A percentile compares a stretch with the other conserved stretches of the same genome.
These are phyloP conservation scores for Candida krabiensis DNA, from an alignment of 805 yeast genomes.

Conservation along the genomic window DNA sequence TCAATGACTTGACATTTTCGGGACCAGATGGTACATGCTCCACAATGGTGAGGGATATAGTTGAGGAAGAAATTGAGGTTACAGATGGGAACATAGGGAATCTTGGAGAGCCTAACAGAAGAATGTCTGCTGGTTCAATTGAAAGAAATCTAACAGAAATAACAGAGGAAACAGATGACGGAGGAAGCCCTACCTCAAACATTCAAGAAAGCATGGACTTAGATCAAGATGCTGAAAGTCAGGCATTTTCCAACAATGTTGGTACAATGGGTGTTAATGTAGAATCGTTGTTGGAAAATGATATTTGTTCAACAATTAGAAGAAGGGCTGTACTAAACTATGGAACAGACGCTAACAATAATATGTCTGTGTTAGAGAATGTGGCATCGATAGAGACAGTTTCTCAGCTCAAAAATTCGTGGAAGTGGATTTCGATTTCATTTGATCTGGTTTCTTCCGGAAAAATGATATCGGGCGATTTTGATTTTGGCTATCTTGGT, in stretches of 20 bases:
- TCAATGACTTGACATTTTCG: conserved; percentile 60
- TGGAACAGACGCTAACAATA: conserved; percentile 63
- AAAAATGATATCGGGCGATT: conserved; percentile 62
- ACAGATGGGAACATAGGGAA: conserved; percentile 5
- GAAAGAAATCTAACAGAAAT: conserved; percentile 1
- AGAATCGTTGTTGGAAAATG: conserved; percentile 53
- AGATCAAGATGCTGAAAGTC: conserved; percentile 10
- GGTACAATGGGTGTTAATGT: conserved; percentile 20
- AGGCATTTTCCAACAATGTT: conserved; percentile 28
- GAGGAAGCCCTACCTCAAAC: conserved; percentile 24
- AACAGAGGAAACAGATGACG: conserved; percentile 7
- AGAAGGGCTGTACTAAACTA: conserved; percentile 73
- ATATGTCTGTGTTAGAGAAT: conserved; percentile 58
- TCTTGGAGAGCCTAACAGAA: conserved; percentile 7
- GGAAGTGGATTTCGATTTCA: conserved; percentile 89
- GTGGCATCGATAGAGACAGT: conserved; percentile 51
- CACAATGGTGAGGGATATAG: conserved; percentile 37
- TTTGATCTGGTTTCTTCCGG: conserved; percentile 62
- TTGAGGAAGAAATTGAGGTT: conserved; percentile 15
- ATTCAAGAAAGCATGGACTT: conserved; percentile 28
- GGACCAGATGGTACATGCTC: conserved; percentile 59
- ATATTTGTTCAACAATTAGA: conserved; percentile 71
- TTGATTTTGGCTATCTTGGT: conserved; percentile 87
- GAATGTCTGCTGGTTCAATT: conserved; percentile 2
- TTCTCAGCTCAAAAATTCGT: conserved; percentile 68